Conservation (phyloP, 805 yeast species). For the Saccharomycopsis lassenensis region DNA sequence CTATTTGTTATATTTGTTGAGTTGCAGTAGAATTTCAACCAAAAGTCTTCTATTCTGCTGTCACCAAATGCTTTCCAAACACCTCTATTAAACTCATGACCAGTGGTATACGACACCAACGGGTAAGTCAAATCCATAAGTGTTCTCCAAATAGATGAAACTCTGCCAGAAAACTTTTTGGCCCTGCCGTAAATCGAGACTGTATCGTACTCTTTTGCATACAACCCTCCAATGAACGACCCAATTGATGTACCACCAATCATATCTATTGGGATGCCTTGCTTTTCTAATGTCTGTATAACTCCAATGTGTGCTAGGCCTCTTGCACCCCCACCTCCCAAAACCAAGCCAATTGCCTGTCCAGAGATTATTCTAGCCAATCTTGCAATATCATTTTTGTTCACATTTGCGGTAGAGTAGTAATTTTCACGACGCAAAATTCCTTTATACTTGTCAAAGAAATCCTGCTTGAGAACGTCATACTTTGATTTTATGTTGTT, state of each 20-base stretch:
- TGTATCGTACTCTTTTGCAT: constrained; percentile 83
- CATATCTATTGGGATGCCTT: constrained; percentile 87
- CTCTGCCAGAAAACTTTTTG: constrained; percentile 73
- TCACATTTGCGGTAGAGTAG: constrained; percentile 22
- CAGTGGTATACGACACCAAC: constrained; percentile 88
- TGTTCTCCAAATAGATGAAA: constrained; percentile 80
- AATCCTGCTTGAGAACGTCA: constrained; percentile 26
- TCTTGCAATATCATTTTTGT: constrained; percentile 82
- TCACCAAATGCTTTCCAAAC: constrained; percentile 96
- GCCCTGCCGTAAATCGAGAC: constrained; percentile 88
- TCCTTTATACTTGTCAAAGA: constrained; percentile 20
- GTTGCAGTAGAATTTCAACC: constrained; percentile 83
- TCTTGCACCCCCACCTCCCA: constrained; percentile 98
- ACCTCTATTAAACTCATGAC: constrained; percentile 94
- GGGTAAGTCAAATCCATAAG: constrained; percentile 84
- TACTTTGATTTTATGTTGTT: constrained; percentile 26
- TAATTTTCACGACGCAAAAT: constrained; percentile 13
- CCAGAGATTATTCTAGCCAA: constrained; percentile 85
- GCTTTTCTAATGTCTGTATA: constrained; percentile 79
- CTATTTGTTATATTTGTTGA: constrained; percentile 94
- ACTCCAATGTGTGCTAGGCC: constrained; percentile 91
- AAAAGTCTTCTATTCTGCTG: constrained; percentile 86
- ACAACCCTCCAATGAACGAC: constrained; percentile 88
- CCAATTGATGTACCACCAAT: constrained; percentile 97
- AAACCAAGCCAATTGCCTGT: constrained; percentile 84